Evolutionary conservation across 345 rosid species (phyloP).

Genomic region (Pugionium dolabratum): DNA sequence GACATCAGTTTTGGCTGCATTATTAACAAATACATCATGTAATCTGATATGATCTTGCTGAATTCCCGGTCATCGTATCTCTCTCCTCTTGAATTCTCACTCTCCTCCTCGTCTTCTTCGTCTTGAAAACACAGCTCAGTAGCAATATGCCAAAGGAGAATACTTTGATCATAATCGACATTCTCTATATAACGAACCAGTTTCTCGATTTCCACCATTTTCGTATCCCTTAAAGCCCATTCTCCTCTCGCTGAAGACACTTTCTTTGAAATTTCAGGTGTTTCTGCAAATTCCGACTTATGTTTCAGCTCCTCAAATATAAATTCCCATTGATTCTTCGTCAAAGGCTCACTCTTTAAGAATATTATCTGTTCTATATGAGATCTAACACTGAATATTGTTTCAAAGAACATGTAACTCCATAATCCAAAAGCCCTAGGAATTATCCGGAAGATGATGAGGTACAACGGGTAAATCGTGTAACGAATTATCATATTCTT

Average conservation of each 20-base stretch:
- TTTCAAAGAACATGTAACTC: conserved; percentile 18
- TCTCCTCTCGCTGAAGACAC: conserved; percentile 57
- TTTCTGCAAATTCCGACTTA: conserved; percentile 46
- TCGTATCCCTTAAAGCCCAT: conserved; percentile 44
- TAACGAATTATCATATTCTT: background rate
- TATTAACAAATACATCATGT: conserved; percentile 47
- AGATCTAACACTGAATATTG: conserved; percentile 36
- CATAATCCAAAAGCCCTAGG: conserved; percentile 17
- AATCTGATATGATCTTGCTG: conserved; percentile 44
- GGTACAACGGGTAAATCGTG: conserved; percentile 19
- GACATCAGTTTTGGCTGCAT: conserved; percentile 45
- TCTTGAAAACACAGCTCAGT: conserved; percentile 45
- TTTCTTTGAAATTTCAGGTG: conserved; percentile 45
- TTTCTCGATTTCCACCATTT: background rate
- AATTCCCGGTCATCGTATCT: conserved; percentile 9
- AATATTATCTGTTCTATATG: conserved; percentile 37
- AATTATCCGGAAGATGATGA: conserved; percentile 1
- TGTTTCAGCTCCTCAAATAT: conserved; percentile 47
- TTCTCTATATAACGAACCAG: conserved; percentile 44
- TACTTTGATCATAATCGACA: conserved; percentile 54
- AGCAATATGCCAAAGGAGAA: conserved; percentile 61
- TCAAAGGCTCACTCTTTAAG: conserved; percentile 42
- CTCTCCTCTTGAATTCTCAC: background rate
- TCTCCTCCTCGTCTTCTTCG: background rate
- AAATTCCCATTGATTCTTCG: conserved; percentile 48